Conservation (phyloP, 805 yeast genomes). For the Saccharomycopsis sp. region DNA sequence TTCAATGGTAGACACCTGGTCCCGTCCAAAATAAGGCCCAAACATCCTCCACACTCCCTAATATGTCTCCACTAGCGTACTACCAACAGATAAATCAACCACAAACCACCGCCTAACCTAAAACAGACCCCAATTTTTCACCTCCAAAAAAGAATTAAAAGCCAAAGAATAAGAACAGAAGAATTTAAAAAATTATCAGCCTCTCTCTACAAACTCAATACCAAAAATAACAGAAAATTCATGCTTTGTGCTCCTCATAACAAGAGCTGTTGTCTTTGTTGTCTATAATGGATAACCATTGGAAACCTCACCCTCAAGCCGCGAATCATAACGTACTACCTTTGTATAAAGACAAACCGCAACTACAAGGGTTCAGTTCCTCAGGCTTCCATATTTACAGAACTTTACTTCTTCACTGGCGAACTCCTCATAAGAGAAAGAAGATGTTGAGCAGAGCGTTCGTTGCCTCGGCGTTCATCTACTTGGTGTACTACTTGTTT, state of each 20-base stretch:
- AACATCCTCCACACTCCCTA: too few species aligned
- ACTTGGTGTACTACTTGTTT: neutral
- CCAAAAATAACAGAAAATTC: neutral
- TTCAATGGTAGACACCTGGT: too few species aligned
- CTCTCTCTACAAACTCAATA: neutral
- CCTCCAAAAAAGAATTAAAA: neutral
- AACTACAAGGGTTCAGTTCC: neutral
- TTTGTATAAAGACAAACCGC: neutral
- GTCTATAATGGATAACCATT: neutral
- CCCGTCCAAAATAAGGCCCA: too few species aligned
- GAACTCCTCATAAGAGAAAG: neutral
- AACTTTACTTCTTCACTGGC: neutral
- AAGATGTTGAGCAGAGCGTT: neutral
- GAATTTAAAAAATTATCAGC: neutral
- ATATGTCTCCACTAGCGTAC: too few species aligned
- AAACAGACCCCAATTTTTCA: too few species aligned
- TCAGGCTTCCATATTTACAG: neutral
- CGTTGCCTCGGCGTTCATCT: neutral
- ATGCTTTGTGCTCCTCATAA: too few species aligned
- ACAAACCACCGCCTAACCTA: too few species aligned
- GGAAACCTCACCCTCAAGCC: conserved; percentile 1
- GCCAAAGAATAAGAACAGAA: neutral
- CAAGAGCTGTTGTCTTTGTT: neutral
- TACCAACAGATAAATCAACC: too few species aligned
- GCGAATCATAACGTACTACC: neutral